Percentiles rank a stretch among this genome's conserved stretches.
phyloP scores from a whole-genome alignment of 176 grass and related monocot species.

The Aechmea fasciata region DNA sequence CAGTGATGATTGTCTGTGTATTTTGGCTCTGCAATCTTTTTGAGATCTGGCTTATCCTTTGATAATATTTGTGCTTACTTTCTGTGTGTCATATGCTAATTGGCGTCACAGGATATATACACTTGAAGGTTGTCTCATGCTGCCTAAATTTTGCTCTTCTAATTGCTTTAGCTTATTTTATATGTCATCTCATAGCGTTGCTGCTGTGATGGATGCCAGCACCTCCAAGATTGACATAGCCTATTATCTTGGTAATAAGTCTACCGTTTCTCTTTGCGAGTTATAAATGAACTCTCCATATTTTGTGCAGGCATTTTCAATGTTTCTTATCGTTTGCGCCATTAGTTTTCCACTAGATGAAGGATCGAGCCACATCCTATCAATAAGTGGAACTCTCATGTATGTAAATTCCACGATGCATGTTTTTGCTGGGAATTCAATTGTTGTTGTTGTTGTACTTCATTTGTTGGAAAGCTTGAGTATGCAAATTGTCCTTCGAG shows the following conservation, averaged over 20 bases:
- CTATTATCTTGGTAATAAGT: not conserved
- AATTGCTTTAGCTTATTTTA: not conserved
- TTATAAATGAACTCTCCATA: not conserved
- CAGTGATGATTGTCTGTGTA: too few relatives aligned
- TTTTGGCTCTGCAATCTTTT: not conserved
- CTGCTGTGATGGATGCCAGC: too few relatives aligned
- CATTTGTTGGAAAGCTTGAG: not conserved
- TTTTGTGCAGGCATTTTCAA: constrained; percentile 67
- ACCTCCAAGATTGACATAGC: too few relatives aligned
- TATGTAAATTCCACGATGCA: constrained; percentile 27
- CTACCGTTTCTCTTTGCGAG: not conserved
- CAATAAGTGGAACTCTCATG: constrained; percentile 79
- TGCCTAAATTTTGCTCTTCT: not conserved
- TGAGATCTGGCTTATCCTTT: not conserved
- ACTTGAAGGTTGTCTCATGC: not conserved
- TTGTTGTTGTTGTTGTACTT: not conserved
- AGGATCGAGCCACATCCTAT: constrained; percentile 54
- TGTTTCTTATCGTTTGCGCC: constrained; percentile 85
- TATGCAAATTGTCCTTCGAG: not conserved
- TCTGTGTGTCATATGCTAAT: not conserved
- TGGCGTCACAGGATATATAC: not conserved
- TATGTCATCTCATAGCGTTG: too few relatives aligned
- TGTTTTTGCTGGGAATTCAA: not conserved
- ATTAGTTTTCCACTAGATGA: constrained; percentile 67
- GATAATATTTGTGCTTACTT: not conserved